Conservation (phyloP, 306 rosid genomes). For the Dryas drummondii region DNA sequence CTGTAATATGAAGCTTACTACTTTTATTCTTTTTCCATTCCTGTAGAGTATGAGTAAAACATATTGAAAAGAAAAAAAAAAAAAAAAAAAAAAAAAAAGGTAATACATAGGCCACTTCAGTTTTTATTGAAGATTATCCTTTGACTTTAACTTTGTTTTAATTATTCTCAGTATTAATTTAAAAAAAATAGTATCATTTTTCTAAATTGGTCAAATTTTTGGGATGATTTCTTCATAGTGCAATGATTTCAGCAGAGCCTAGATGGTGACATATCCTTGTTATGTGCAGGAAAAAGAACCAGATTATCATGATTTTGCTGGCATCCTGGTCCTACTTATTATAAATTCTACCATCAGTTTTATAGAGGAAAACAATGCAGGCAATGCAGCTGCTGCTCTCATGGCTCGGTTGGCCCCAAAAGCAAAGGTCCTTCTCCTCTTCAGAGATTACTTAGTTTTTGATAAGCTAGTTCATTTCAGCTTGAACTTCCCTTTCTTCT, state of each 20-base stretch:
- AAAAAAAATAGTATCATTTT: neutral
- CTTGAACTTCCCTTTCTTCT: neutral
- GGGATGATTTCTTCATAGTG: neutral
- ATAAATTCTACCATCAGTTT: slow-evolving; percentile 77
- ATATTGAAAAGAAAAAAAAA: neutral
- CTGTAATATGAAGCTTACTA: neutral
- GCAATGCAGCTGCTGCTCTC: slow-evolving; percentile 78
- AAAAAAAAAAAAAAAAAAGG: neutral
- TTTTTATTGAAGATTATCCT: too few species aligned
- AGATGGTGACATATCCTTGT: neutral
- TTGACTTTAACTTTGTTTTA: too few species aligned
- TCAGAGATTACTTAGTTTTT: neutral
- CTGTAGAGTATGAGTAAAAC: neutral
- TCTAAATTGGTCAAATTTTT: neutral
- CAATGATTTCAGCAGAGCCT: neutral
- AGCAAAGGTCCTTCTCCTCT: slow-evolving; percentile 50
- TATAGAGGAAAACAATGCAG: slow-evolving; percentile 79
- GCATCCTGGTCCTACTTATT: slow-evolving; percentile 55
- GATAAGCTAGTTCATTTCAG: neutral
- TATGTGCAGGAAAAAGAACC: slow-evolving; percentile 35
- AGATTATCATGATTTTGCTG: slow-evolving; percentile 68
- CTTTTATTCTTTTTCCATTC: neutral
- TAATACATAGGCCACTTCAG: neutral
- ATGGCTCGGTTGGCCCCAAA: slow-evolving; percentile 65
- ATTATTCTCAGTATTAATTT: neutral